Percentiles rank a stretch among this genome's conserved stretches.
phyloP scores from a whole-genome alignment of 169 alveolate species.

The Cryptosporidium muris region DNA sequence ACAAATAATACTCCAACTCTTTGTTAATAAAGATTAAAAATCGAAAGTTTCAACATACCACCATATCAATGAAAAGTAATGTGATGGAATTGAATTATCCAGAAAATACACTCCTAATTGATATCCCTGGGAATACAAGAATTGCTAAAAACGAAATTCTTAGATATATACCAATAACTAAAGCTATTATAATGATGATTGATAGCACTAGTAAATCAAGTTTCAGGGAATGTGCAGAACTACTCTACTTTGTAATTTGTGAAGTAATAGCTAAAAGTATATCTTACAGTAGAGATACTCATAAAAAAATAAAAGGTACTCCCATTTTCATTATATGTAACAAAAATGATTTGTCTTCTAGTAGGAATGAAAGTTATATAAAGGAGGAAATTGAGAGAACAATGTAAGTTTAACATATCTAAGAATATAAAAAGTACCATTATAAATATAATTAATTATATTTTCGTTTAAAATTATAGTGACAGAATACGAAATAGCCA shows the following conservation, averaged over 20 bases:
- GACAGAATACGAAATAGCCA: constrained; percentile 3
- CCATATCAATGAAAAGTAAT: constrained; percentile 36
- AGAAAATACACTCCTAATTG: constrained; percentile 22
- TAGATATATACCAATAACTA: constrained; percentile 5
- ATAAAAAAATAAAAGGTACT: background rate
- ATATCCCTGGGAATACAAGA: constrained; percentile 70
- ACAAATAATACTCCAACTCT: background rate
- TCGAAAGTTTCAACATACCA: constrained; percentile 8
- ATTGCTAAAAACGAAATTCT: constrained; percentile 22
- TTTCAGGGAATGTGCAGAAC: constrained; percentile 69
- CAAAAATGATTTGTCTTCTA: constrained; percentile 48
- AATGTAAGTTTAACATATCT: constrained; percentile 30
- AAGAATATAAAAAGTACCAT: background rate
- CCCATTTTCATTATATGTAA: constrained; percentile 21
- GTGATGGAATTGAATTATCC: background rate
- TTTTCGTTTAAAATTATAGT: constrained; percentile 3
- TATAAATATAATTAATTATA: background rate
- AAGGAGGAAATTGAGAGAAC: constrained; percentile 54
- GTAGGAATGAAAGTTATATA: constrained; percentile 25
- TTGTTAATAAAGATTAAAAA: constrained; percentile 15
- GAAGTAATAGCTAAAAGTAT: background rate
- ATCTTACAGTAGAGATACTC: background rate
- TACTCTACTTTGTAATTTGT: constrained; percentile 6
- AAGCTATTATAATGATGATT: constrained; percentile 31
- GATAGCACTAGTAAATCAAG: constrained; percentile 69